Conservation (phyloP, 2,329 filamentous ascomycete genomes). For the Sarocladium strictum region DNA sequence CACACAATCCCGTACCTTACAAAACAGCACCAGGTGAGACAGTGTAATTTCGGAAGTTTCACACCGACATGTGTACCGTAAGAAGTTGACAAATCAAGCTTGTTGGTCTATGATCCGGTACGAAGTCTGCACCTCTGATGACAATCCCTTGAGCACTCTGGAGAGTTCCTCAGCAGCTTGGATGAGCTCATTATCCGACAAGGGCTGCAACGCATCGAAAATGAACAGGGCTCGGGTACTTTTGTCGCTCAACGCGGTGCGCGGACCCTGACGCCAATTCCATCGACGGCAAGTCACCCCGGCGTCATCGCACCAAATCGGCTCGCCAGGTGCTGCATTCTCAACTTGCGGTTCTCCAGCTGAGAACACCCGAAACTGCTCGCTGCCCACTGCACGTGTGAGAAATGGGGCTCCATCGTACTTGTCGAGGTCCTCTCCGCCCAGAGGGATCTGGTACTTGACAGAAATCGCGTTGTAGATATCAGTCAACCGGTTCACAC, state of each 20-base stretch:
- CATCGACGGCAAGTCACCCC: constrained; percentile 16
- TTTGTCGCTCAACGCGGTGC: constrained; percentile 12
- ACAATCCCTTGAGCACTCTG: not conserved
- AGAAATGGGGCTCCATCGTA: constrained; percentile 14
- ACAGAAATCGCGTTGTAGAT: constrained; percentile 18
- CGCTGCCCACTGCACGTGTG: constrained; percentile 11
- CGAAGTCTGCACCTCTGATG: not conserved
- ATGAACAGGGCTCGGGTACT: not conserved
- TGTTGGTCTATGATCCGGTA: not conserved
- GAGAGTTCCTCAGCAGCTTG: not conserved
- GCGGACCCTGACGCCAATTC: constrained; percentile 16
- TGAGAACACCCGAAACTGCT: not conserved
- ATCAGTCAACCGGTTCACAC: constrained; percentile 16
- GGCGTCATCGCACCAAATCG: constrained; percentile 16
- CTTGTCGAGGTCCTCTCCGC: constrained; percentile 17
- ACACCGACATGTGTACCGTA: no score
- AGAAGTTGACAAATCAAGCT: no score
- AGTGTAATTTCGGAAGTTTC: no score
- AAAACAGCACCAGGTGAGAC: no score
- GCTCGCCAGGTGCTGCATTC: constrained; percentile 11
- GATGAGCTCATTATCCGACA: not conserved
- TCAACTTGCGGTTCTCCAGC: constrained; percentile 12
- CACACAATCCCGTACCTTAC: no score
- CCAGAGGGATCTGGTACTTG: constrained; percentile 16
- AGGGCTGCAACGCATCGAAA: not conserved